Evolutionary conservation across 2,329 filamentous ascomycete genomes (phyloP), one percentile per base, ranked within the genome.

Genomic region (Colletotrichum destructivum): DNA sequence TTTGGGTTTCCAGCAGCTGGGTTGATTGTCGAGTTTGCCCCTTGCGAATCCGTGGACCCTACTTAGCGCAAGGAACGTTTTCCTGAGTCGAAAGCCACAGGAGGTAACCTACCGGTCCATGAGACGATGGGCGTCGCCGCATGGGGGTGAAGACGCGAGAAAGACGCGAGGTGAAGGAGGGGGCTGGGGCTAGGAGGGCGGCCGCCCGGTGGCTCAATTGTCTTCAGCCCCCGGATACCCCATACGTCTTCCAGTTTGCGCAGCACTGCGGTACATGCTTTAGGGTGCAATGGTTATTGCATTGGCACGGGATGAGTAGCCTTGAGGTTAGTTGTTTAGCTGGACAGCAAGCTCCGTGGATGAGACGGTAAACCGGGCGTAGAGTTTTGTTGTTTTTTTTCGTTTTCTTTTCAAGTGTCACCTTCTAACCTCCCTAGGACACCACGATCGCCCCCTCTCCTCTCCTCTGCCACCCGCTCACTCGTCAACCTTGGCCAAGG

Each of bases 101-200:
- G 35, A 59, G 57, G 54, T 69, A 38, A 54, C 15, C 49, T 60
- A 65, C 69, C 21, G 65, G 59, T 64, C 46, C 26, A 62, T 64
- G 69, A 65, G 65, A 69, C 46, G 35, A 35, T 38, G 16, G 69
- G 65, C 59, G 54, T 69, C 69, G 69, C 66, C 31, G 69, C 69
- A 69, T 64, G 59, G 67, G 69, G 65, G 35, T 40, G 59, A 64
- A 64, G 69, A 69, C 47, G 69, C 65, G 69, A 71, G 69, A 54
- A 54, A 57, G 51, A 57, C 56, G 68, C 35, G 35, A 62, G 52
- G 47, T 44, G 49, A 40, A 49, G 23, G n/a, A 12, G 44, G 46
- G n/a, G 12, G 60, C 13, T 38, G 13, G 40, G 16, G 40, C 62
- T 56, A 66, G 62, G 35, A 40, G 54, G 51, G 69, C 52, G 69